Evolutionary conservation across 2,329 filamentous ascomycete genomes (phyloP).

Genomic region (Venturia oleaginea): DNA sequence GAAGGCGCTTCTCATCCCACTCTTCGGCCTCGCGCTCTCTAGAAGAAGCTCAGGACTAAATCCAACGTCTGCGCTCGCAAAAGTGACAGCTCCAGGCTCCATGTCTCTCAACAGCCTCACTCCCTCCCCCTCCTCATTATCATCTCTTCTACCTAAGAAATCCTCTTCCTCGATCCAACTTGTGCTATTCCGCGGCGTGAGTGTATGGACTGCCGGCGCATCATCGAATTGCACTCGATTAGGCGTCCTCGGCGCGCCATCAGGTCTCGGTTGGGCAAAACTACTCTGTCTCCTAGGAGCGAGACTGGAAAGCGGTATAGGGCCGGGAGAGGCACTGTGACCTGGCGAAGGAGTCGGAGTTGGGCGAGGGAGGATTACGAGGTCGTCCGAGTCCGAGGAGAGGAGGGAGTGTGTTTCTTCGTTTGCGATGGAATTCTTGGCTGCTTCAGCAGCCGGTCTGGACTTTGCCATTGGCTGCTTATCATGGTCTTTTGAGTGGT

Average conservation of each 20-base stretch:
- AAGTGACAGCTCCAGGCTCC: slow-evolving; percentile 68
- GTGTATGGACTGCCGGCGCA: slow-evolving; percentile 5
- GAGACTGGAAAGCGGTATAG: neutral
- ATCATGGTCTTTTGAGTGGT: neutral
- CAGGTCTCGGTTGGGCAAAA: slow-evolving; percentile 37
- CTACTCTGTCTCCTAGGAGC: slow-evolving; percentile 30
- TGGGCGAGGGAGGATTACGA: neutral
- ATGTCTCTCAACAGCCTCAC: slow-evolving; percentile 41
- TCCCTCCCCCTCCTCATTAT: neutral
- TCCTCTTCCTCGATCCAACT: slow-evolving; percentile 1
- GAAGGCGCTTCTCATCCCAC: slow-evolving; percentile 76
- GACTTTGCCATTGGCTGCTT: slow-evolving; percentile 2
- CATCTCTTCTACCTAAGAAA: neutral
- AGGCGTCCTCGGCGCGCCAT: slow-evolving; percentile 52
- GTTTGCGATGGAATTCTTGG: neutral
- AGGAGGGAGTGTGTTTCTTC: slow-evolving; percentile 14
- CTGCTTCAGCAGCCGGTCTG: neutral
- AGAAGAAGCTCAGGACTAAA: slow-evolving; percentile 50
- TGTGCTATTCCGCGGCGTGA: slow-evolving; percentile 4
- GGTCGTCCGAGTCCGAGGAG: slow-evolving; percentile 6
- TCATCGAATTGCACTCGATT: slow-evolving; percentile 69
- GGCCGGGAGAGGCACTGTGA: neutral
- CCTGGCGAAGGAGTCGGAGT: neutral
- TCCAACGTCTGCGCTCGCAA: slow-evolving; percentile 50
- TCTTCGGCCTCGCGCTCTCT: slow-evolving; percentile 65